Conservation (phyloP, 106 monocot genomes). For the Phalaenopsis aphrodite region DNA sequence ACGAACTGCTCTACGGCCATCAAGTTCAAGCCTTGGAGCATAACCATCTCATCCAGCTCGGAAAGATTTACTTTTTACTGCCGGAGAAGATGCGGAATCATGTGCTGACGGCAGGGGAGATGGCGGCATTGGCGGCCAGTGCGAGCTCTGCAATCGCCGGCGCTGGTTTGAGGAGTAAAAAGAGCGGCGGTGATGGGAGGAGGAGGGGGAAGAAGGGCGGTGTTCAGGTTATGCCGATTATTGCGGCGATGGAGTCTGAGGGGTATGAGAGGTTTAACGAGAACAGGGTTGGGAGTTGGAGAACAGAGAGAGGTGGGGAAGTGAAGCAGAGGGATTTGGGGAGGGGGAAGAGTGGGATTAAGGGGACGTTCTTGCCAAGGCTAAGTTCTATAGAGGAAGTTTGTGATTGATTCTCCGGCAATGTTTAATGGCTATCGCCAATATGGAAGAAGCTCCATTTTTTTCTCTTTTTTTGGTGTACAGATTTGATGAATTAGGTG, state of each 20-base stretch:
- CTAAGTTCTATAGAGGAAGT: neutral
- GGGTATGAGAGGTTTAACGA: neutral
- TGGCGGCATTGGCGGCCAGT: slow-evolving; percentile 9
- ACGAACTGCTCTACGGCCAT: neutral
- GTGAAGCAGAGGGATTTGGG: neutral
- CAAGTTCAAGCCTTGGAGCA: neutral
- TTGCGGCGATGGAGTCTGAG: neutral
- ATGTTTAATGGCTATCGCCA: too few relatives aligned
- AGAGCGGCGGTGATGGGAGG: neutral
- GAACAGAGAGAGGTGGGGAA: neutral
- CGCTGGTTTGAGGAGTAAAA: neutral
- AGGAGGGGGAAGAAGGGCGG: neutral
- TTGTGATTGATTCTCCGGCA: too few relatives aligned
- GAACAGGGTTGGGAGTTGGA: neutral
- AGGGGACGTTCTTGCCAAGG: neutral
- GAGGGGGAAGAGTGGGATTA: neutral
- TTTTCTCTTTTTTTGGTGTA: too few relatives aligned
- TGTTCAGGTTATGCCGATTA: neutral
- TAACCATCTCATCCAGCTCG: neutral
- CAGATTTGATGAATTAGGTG: too few relatives aligned
- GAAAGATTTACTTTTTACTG: slow-evolving; percentile 15
- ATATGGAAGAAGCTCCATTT: too few relatives aligned
- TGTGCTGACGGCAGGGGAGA: slow-evolving; percentile 3
- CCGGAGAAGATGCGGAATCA: neutral
- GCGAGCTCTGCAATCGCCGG: slow-evolving; percentile 5